These are phyloP conservation scores for Naganishia sp. DNA, from an alignment of 1,284 basidiomycete species.

Conservation along the genomic window DNA sequence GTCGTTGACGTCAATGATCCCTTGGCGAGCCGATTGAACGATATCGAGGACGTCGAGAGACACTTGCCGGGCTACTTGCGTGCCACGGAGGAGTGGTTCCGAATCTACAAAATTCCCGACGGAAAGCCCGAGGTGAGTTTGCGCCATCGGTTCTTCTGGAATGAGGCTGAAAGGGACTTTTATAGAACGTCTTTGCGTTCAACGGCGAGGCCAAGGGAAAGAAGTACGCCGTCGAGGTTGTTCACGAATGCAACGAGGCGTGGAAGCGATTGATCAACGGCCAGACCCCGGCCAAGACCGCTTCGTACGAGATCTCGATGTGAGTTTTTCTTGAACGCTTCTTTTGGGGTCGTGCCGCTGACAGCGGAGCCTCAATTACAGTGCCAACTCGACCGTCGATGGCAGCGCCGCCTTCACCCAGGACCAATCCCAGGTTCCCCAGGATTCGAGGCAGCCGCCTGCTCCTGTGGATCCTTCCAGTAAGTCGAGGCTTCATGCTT, in stretches of 20 bases:
- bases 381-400: conserved; percentile 64
- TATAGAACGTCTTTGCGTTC: conserved; percentile 91
- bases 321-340: too few relatives aligned
- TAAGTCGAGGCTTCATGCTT: conserved; percentile 52
- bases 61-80: conserved; percentile 95
- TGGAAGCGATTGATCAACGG: conserved; percentile 93
- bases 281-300: conserved; percentile 69
- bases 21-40: conserved; percentile 93
- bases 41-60: conserved; percentile 98
- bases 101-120: conserved; percentile 96
- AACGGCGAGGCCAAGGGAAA: conserved; percentile 99
- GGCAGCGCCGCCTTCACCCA: conserved; percentile 72
- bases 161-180: conserved; percentile 4
- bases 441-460: conserved; percentile 76
- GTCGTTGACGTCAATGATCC: conserved; percentile 97
- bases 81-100: conserved; percentile 97
- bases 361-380: conserved; percentile 36
- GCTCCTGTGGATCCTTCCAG: conserved; percentile 85
- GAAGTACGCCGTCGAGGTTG: conserved; percentile 97
- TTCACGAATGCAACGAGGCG: conserved; percentile 97
- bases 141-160: not conserved
- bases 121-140: conserved; percentile 79
- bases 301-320: conserved; percentile 74
- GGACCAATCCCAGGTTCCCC: conserved; percentile 67
- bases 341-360: too few relatives aligned